Evolutionary conservation across 192 early-diverging fungal species (phyloP).

Genomic region (Geranomyces variabilis): DNA sequence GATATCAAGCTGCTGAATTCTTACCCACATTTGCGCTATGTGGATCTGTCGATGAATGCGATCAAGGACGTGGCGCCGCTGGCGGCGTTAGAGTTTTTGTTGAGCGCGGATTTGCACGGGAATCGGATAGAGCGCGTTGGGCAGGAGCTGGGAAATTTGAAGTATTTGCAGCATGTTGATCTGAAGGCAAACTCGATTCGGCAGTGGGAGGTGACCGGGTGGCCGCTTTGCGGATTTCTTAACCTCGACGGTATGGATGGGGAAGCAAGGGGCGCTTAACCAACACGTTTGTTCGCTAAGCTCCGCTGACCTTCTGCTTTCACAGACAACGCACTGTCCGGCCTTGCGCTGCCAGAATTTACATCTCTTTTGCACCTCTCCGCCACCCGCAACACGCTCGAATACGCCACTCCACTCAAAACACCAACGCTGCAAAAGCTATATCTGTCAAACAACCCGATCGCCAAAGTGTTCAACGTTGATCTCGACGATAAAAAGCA

Average conservation of each 20-base stretch:
- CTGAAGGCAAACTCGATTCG: slow-evolving; percentile 49
- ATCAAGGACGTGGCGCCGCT: slow-evolving; percentile 45
- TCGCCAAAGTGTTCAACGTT: slow-evolving; percentile 18
- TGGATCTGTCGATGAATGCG: slow-evolving; percentile 52
- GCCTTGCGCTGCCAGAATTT: slow-evolving; percentile 43
- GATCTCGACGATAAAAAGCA: slow-evolving; percentile 45
- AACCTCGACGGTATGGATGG: slow-evolving; percentile 52
- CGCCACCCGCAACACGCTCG: slow-evolving; percentile 48
- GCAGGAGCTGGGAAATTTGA: slow-evolving; percentile 42
- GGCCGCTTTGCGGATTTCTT: slow-evolving; percentile 53
- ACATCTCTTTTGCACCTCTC: slow-evolving; percentile 52
- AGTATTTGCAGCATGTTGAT: slow-evolving; percentile 58
- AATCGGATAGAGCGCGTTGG: slow-evolving; percentile 49
- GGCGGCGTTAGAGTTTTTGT: slow-evolving; percentile 48
- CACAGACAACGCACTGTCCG: slow-evolving; percentile 53
- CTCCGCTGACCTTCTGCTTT: too few species aligned
- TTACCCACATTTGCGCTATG: slow-evolving; percentile 56
- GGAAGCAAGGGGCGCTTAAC: too few species aligned
- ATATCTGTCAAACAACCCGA: slow-evolving; percentile 45
- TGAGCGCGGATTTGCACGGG: slow-evolving; percentile 47
- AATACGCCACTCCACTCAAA: slow-evolving; percentile 29
- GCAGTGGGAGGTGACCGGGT: slow-evolving; percentile 34
- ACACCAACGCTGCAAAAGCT: slow-evolving; percentile 53
- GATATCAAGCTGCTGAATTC: slow-evolving; percentile 46
- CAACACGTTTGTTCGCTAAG: too few species aligned